Conservation (phyloP, 169 alveolate species). For the Eimeria zaria region DNA sequence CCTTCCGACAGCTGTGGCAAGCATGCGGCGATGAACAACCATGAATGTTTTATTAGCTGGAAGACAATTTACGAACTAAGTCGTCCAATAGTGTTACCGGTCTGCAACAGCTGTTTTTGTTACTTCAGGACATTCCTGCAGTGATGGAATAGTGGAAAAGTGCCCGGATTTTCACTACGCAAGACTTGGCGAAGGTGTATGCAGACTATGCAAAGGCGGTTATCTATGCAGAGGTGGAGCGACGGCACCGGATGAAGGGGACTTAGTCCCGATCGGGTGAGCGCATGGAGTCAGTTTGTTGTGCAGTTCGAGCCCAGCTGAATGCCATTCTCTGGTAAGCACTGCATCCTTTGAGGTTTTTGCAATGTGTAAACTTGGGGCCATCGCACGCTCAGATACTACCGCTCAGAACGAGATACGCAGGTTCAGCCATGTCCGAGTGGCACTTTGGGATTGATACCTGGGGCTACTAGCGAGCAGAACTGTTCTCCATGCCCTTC, state of each 20-base stretch:
- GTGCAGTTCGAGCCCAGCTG: background rate
- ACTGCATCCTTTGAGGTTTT: background rate
- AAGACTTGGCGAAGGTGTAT: constrained; percentile 65
- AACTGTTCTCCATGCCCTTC: constrained; percentile 72
- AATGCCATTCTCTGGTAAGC: background rate
- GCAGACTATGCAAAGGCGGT: constrained; percentile 70
- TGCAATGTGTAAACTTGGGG: background rate
- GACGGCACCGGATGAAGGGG: constrained; percentile 70
- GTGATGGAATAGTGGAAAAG: background rate
- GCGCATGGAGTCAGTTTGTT: background rate
- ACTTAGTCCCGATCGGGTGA: constrained; percentile 52
- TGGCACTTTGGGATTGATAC: constrained; percentile 60
- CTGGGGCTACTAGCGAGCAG: constrained; percentile 70
- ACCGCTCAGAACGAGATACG: constrained; percentile 53
- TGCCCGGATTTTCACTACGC: constrained; percentile 73
- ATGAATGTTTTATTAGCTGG: background rate
- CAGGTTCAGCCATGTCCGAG: constrained; percentile 37
- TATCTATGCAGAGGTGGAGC: constrained; percentile 64
- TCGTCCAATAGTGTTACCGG: background rate
- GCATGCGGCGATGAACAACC: background rate
- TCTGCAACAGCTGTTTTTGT: background rate
- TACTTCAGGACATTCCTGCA: constrained; percentile 34
- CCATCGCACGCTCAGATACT: constrained; percentile 22
- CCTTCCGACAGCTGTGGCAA: background rate
- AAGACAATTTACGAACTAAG: background rate